Percentiles rank a stretch among this genome's conserved stretches.
phyloP scores from a whole-genome alignment of 2,329 filamentous ascomycete genomes.

The Colletotrichum cereale region DNA sequence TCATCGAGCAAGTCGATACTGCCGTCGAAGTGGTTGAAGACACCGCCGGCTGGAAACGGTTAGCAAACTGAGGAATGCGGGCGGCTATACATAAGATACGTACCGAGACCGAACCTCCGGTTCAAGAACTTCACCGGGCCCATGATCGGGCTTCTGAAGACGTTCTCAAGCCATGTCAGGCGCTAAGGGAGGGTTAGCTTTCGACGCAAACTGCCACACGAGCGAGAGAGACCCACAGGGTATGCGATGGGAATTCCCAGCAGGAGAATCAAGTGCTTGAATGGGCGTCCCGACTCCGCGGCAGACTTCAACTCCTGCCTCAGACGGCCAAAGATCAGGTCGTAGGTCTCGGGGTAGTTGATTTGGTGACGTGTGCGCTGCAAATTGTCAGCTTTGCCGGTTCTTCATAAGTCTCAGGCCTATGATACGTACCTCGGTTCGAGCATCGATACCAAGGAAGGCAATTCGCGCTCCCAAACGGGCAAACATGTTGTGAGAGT shows the following conservation, averaged over 20 bases:
- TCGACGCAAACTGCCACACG: background rate
- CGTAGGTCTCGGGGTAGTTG: constrained; percentile 93
- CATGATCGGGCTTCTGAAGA: constrained; percentile 87
- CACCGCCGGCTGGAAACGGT: constrained; percentile 69
- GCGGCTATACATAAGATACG: constrained; percentile 38
- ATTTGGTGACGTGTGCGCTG: constrained; percentile 89
- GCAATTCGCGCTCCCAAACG: constrained; percentile 85
- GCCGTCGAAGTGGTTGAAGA: constrained; percentile 96
- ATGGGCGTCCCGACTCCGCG: constrained; percentile 77
- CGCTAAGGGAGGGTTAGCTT: constrained; percentile 61
- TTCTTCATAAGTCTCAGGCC: background rate
- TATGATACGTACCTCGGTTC: constrained; percentile 76
- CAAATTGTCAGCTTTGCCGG: constrained; percentile 2
- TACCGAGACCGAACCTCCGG: constrained; percentile 84
- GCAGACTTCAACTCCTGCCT: constrained; percentile 78
- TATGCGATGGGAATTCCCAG: constrained; percentile 90
- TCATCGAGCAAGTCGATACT: constrained; percentile 93
- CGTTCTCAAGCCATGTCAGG: constrained; percentile 96
- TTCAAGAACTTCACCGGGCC: constrained; percentile 91
- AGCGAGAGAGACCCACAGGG: constrained; percentile 68
- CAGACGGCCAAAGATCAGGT: constrained; percentile 83
- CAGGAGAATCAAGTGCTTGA: constrained; percentile 89
- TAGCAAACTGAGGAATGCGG: constrained; percentile 16
- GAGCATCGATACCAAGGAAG: constrained; percentile 90
- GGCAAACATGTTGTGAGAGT: constrained; percentile 88